Percentiles rank a stretch among this genome's conserved stretches.
Evolutionary conservation across 257 asterid genomes (phyloP).

Genomic region (Prunella vulgaris): DNA sequence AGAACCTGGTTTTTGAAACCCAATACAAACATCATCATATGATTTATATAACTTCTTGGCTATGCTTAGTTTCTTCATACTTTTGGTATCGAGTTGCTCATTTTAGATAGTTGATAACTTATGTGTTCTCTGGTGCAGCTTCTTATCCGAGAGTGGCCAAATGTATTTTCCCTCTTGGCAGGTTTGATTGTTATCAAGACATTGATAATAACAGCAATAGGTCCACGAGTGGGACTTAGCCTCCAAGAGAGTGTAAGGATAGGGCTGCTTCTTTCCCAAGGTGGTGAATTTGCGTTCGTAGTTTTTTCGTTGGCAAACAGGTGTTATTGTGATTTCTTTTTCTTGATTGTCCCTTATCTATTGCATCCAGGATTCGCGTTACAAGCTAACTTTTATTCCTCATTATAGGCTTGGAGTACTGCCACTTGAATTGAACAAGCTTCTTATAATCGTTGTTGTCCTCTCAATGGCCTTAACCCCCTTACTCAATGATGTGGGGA

Average conservation of each 20-base stretch:
- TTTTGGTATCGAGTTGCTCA: not conserved
- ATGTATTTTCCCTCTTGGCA: conserved; percentile 85
- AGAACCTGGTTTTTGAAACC: not conserved
- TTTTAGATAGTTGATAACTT: conserved; percentile 16
- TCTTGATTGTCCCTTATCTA: conserved; percentile 5
- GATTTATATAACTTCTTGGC: conserved; percentile 1
- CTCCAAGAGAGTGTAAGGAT: conserved; percentile 91
- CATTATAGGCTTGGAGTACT: conserved; percentile 92
- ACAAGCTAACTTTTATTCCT: conserved; percentile 18
- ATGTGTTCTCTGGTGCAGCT: conserved; percentile 46
- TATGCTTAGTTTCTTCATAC: not conserved
- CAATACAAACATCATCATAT: not conserved
- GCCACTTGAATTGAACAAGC: conserved; percentile 97
- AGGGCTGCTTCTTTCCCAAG: conserved; percentile 97
- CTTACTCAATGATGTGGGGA: conserved; percentile 83
- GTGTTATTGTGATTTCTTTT: conserved; percentile 29
- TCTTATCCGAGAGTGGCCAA: conserved; percentile 98
- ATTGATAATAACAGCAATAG: conserved; percentile 81
- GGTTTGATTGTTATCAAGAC: conserved; percentile 94
- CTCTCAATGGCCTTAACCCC: conserved; percentile 97
- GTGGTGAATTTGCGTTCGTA: conserved; percentile 97
- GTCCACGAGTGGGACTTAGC: conserved; percentile 88
- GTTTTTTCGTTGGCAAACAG: conserved; percentile 96
- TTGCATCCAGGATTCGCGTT: conserved; percentile 4
- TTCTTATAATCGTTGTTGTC: conserved; percentile 95